phyloP scores from a whole-genome alignment of 331 rosid genomes.

The Ulmus americana region DNA sequence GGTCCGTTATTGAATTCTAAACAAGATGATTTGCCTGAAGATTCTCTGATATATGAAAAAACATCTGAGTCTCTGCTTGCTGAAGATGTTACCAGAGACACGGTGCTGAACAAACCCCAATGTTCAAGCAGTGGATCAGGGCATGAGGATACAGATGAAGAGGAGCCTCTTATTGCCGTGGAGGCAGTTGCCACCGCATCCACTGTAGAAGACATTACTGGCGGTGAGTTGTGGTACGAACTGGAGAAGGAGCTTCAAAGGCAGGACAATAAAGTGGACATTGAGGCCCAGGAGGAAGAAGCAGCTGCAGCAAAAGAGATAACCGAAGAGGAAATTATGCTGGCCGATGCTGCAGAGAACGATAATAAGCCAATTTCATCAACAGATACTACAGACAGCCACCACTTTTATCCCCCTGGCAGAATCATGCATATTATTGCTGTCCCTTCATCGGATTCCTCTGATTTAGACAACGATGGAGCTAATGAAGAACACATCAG shows the following conservation, averaged over 20 bases:
- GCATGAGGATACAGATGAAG: conserved; percentile 73
- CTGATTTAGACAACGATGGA: conserved; percentile 34
- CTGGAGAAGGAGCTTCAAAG: conserved; percentile 77
- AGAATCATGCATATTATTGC: conserved; percentile 81
- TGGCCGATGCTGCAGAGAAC: conserved; percentile 60
- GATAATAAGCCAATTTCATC: conserved; percentile 40
- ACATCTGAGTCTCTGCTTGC: conserved; percentile 30
- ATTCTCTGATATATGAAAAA: conserved; percentile 39
- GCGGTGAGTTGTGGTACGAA: conserved; percentile 79
- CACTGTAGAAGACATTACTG: conserved; percentile 49
- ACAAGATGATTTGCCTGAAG: conserved; percentile 35
- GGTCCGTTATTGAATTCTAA: conserved; percentile 33
- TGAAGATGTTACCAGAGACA: conserved; percentile 24
- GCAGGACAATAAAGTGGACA: conserved; percentile 37
- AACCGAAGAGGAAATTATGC: conserved; percentile 61
- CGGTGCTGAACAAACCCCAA: conserved; percentile 34
- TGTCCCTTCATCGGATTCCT: conserved; percentile 32
- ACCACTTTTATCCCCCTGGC: conserved; percentile 82
- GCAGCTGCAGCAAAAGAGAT: conserved; percentile 69
- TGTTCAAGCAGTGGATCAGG: conserved; percentile 49
- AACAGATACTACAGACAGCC: conserved; percentile 56
- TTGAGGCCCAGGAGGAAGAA: conserved; percentile 54
- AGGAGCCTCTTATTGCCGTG: conserved; percentile 47
- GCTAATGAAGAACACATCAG: conserved; percentile 47
- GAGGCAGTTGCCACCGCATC: conserved; percentile 37